Conservation (phyloP, 2,329 filamentous ascomycete species). For the Cladophialophora exuberans region DNA sequence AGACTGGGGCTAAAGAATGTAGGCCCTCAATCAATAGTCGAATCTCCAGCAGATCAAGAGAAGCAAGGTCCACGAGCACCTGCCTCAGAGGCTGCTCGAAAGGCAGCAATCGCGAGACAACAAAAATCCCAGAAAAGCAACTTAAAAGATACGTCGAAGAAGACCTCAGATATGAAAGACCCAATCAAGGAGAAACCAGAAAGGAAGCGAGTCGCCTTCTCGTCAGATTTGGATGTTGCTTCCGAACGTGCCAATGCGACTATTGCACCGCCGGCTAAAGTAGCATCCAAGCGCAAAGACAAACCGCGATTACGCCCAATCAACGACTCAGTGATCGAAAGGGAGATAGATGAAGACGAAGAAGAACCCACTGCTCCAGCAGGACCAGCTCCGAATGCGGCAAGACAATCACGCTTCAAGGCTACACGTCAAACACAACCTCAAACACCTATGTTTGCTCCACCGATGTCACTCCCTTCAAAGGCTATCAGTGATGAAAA, state of each 20-base stretch:
- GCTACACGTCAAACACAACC: constrained; percentile 20
- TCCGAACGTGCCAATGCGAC: constrained; percentile 28
- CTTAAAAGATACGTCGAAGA: constrained; percentile 15
- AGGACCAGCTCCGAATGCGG: constrained; percentile 30
- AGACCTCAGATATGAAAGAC: neutral
- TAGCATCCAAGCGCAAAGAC: neutral
- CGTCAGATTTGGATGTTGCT: constrained; percentile 72
- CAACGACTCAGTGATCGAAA: constrained; percentile 50
- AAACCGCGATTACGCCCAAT: constrained; percentile 34
- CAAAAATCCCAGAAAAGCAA: constrained; percentile 24
- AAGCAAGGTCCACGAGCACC: constrained; percentile 21
- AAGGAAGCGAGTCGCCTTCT: constrained; percentile 81
- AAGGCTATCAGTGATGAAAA: constrained; percentile 2
- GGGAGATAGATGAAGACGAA: constrained; percentile 32
- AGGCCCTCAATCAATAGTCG: constrained; percentile 49
- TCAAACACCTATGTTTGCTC: constrained; percentile 40
- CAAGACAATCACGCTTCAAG: constrained; percentile 34
- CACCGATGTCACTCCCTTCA: constrained; percentile 29
- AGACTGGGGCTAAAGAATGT: constrained; percentile 68
- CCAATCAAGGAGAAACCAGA: constrained; percentile 37
- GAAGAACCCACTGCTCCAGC: constrained; percentile 23
- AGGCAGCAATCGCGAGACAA: constrained; percentile 27
- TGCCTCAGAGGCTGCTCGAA: constrained; percentile 35
- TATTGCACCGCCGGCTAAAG: constrained; percentile 22
- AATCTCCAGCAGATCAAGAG: constrained; percentile 4